Conservation (phyloP, 2,329 filamentous ascomycete genomes). For the Magnaporthiopsis poae region DNA sequence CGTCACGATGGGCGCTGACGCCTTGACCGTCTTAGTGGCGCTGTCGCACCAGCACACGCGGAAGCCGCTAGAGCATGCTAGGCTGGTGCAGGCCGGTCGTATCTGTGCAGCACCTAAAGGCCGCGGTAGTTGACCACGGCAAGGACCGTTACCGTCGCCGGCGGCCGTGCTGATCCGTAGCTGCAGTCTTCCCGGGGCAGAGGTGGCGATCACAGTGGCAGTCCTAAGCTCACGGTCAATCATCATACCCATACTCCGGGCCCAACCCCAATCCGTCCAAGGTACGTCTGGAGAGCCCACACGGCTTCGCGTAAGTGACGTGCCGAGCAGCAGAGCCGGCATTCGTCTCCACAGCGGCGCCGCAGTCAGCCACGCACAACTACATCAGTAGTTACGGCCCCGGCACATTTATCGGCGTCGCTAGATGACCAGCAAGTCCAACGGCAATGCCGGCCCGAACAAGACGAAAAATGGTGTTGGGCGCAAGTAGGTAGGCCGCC, state of each 20-base stretch:
- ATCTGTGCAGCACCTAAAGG: neutral
- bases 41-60: neutral
- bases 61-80: neutral
- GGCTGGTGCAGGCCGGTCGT: neutral
- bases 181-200: too few species aligned
- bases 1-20: neutral
- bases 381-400: neutral
- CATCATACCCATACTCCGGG: too few species aligned
- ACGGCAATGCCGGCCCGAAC: neutral
- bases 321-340: neutral
- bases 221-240: neutral
- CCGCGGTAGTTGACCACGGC: neutral
- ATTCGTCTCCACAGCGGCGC: neutral
- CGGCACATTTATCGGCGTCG: constrained; percentile 1
- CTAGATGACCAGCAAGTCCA: neutral
- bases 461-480: neutral
- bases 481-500: too few species aligned
- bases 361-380: neutral
- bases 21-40: neutral
- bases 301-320: neutral
- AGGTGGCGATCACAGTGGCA: neutral
- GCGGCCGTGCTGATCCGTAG: too few species aligned
- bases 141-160: neutral
- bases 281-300: too few species aligned
- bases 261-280: too few species aligned